Conservation (phyloP, 2,329 filamentous ascomycete species). For the Venturiaceae sp. region DNA sequence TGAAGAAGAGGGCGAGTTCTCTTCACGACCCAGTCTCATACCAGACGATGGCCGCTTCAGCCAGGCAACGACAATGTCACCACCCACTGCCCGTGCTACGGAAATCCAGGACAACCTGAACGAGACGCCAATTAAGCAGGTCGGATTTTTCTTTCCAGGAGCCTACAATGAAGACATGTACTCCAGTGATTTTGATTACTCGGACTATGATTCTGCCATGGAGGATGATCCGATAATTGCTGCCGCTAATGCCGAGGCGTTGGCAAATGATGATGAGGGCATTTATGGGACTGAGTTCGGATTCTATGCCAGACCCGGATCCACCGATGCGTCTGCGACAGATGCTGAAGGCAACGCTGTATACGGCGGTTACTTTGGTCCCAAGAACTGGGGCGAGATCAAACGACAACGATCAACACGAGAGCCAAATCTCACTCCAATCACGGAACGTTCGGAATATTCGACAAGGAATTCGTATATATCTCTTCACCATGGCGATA, state of each 20-base stretch:
- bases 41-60: conserved; percentile 41
- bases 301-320: conserved; percentile 61
- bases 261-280: conserved; percentile 85
- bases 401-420: conserved; percentile 25
- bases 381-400: conserved; percentile 31
- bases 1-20: conserved; percentile 16
- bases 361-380: conserved; percentile 84
- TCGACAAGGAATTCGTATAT: conserved; percentile 89
- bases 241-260: conserved; percentile 84
- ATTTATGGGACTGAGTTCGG: conserved; percentile 96
- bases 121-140: not conserved
- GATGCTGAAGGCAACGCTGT: conserved; percentile 49
- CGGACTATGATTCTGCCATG: conserved; percentile 41
- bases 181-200: conserved; percentile 14
- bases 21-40: conserved; percentile 34
- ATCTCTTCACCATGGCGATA: conserved; percentile 11
- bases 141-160: conserved; percentile 13
- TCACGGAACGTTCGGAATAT: conserved; percentile 92
- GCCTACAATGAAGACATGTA: conserved; percentile 28
- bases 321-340: conserved; percentile 13
- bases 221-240: conserved; percentile 84
- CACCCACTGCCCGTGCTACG: conserved; percentile 23
- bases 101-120: not conserved
- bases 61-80: conserved; percentile 29
- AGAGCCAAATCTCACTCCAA: conserved; percentile 89